Conservation (phyloP, 129 eudicot genomes). For the Centella asiatica region DNA sequence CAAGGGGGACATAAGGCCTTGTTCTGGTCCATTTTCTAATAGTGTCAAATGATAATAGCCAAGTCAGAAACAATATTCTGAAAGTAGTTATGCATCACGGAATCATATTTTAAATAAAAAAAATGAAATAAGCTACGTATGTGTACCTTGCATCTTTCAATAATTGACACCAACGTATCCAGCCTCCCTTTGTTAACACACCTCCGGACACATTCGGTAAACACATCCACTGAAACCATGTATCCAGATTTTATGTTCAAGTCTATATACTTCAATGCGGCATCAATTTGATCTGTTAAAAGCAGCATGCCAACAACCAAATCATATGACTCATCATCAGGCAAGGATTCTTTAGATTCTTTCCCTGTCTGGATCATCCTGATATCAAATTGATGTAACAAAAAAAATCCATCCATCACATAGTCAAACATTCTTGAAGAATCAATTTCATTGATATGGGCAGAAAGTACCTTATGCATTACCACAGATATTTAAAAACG, state of each 20-base stretch:
- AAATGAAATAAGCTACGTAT: background rate
- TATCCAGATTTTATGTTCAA: conserved; percentile 60
- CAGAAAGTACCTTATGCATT: background rate
- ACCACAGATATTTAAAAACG: background rate
- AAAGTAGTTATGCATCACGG: background rate
- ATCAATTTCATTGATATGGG: conserved; percentile 1
- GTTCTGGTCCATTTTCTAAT: conserved; percentile 83
- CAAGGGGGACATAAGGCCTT: conserved; percentile 66
- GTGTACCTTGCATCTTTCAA: conserved; percentile 95
- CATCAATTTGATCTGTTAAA: conserved; percentile 35
- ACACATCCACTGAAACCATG: conserved; percentile 46
- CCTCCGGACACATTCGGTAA: conserved; percentile 44
- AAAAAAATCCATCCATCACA: conserved; percentile 15
- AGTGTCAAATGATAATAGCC: conserved; percentile 2
- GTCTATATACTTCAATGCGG: conserved; percentile 69
- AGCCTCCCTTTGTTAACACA: conserved; percentile 50
- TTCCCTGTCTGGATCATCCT: conserved; percentile 71
- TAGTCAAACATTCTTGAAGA: conserved; percentile 6
- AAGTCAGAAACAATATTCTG: background rate
- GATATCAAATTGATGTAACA: conserved; percentile 10
- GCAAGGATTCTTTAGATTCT: conserved; percentile 48
- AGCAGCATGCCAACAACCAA: conserved; percentile 58
- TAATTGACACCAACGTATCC: conserved; percentile 63
- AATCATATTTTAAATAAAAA: background rate
- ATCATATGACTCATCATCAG: conserved; percentile 78